Base-by-base conservation (phyloP, 805 yeast genomes). In the Brettanomyces naardenensis region DNA sequence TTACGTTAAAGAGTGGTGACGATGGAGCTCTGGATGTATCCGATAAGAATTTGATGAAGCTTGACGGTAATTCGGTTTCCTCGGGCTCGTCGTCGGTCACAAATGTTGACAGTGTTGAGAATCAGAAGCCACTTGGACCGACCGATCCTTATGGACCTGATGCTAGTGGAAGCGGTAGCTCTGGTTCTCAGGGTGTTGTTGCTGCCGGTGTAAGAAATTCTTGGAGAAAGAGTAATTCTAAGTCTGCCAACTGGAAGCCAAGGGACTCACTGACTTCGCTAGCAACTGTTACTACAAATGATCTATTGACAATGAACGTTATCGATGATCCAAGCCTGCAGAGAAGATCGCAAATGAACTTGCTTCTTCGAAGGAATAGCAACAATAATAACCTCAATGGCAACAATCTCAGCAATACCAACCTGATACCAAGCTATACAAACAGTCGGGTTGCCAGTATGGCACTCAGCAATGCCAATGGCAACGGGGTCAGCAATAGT, bases 261-360 rank as follows among this genome's bases (percentile, higher is more conserved):
- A 73, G 90, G 54, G 78, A 73, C 26, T 80, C 94, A 7, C 66
- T 75, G 39, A 73, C 71, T 28, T 84, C 96, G 0, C 51, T 82
- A 40, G 88, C 87, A 20, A 87, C 95, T 0, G 89, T 89, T 25
- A 78, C 89, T 23, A 86, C 96, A 1, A 85, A 80, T 36, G 90
- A 86, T 54, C 69, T 88, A 33, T 70, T 87, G 52, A 81, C 85
- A 4, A 86, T 88, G 28, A 72, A 87, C 51, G 66, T 87, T 30
- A 87, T 83, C 3, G 83, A 80, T 28, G 83, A 79, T 43, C 63
- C 62, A 22, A 57, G 58, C 28, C 52, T 69, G 20, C 61, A 62
- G 28, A 66, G 69, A 43, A 51, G 50, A 37, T 54, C 63, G 27
- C 65, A 60, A 43, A 31, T 55, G 39, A 42, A 51, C 37, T 46